Conservation (phyloP, 1,284 basidiomycete genomes). For the Ustilago nuda region DNA sequence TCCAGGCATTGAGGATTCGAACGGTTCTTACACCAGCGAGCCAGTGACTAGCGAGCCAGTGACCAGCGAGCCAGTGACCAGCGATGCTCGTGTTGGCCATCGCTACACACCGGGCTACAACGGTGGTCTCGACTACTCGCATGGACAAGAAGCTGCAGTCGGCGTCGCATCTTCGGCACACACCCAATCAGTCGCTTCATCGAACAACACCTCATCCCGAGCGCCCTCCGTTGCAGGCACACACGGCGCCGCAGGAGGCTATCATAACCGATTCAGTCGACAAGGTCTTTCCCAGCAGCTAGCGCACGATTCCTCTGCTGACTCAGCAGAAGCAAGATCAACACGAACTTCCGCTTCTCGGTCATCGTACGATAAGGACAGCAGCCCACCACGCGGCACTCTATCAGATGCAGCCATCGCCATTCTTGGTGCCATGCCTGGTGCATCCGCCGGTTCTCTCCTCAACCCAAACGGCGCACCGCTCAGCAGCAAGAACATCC, state of each 20-base stretch:
- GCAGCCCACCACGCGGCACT: constrained; percentile 26
- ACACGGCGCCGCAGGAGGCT: constrained; percentile 20
- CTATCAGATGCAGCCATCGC: constrained; percentile 55
- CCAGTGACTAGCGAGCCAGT: neutral
- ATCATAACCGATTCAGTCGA: constrained; percentile 50
- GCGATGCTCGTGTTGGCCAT: neutral
- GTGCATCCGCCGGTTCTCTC: constrained; percentile 36
- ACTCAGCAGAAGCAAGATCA: neutral
- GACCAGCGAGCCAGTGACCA: neutral
- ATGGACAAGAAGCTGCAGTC: neutral
- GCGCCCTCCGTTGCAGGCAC: constrained; percentile 34
- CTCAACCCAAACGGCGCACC: constrained; percentile 56
- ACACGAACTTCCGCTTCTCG: constrained; percentile 2
- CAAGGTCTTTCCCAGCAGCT: constrained; percentile 20
- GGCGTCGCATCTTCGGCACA: constrained; percentile 19
- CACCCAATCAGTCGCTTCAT: constrained; percentile 1
- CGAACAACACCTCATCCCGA: constrained; percentile 29
- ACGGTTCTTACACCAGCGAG: neutral
- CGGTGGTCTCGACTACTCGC: neutral
- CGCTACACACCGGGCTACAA: constrained; percentile 1
- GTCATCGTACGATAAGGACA: constrained; percentile 17
- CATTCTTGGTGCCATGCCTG: constrained; percentile 51
- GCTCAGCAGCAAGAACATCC: constrained; percentile 67
- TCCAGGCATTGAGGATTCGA: constrained; percentile 21
- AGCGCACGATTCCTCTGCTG: constrained; percentile 12